Conservation (phyloP, 2,329 filamentous ascomycete species). For the Mariannaea sp. region DNA sequence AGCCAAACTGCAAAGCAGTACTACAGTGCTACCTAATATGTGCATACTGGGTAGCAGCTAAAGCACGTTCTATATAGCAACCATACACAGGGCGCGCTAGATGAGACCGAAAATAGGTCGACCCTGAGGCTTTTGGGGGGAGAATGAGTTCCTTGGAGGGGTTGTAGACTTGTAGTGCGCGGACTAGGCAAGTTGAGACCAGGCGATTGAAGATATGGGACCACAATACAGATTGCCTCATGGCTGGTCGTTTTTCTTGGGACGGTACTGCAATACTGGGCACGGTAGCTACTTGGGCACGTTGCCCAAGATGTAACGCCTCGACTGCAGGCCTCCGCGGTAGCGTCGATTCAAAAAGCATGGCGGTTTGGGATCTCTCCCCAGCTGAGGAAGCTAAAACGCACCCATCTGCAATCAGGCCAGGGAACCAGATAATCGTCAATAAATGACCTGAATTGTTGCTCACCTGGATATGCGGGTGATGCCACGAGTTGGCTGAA, state of each 20-base stretch:
- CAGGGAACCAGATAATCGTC: conserved; percentile 20
- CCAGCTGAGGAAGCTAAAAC: conserved; percentile 25
- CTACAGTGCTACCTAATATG: no score
- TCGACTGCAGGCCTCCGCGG: conserved; percentile 27
- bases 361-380: conserved; percentile 28
- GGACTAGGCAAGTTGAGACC: conserved; percentile 13
- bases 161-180: conserved; percentile 30
- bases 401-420: conserved; percentile 23
- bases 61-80: no score
- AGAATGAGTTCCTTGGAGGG: conserved; percentile 23
- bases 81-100: conserved; percentile 26
- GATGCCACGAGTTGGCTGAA: conserved; percentile 20
- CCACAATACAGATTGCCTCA: conserved; percentile 33
- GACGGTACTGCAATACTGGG: background rate
- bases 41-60: no score
- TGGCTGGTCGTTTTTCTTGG: conserved; percentile 22
- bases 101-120: conserved; percentile 26
- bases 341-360: conserved; percentile 27
- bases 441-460: conserved; percentile 19
- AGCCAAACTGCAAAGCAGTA: no score
- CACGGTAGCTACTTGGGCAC: conserved; percentile 10
- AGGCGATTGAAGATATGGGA: conserved; percentile 17
- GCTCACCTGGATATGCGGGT: conserved; percentile 8
- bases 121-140: conserved; percentile 19
- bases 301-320: conserved; percentile 25